These are phyloP conservation scores for Russula olivacea DNA, from an alignment of 768 basidiomycete genomes.

Conservation along the genomic window DNA sequence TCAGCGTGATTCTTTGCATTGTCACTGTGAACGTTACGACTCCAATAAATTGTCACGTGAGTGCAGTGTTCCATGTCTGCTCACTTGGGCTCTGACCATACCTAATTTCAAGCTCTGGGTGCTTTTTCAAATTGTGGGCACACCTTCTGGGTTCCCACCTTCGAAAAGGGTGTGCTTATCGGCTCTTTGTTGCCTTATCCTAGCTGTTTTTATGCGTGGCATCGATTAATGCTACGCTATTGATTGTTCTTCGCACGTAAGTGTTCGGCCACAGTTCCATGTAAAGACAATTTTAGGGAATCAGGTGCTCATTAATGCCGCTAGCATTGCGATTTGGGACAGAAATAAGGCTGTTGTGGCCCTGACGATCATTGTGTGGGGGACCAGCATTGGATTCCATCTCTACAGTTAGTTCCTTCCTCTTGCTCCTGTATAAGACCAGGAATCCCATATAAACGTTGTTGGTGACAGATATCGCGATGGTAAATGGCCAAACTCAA, in stretches of 20 bases:
- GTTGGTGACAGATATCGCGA: neutral
- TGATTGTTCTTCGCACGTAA: slow-evolving; percentile 11
- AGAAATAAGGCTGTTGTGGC: neutral
- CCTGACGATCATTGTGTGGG: neutral
- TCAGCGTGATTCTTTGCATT: neutral
- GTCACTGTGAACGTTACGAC: neutral
- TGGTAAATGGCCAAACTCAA: neutral
- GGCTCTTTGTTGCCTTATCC: neutral
- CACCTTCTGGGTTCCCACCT: neutral
- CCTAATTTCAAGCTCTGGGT: neutral
- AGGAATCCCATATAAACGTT: neutral
- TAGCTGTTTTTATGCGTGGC: neutral
- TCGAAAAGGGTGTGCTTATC: neutral
- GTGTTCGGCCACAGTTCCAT: neutral
- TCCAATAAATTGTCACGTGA: neutral
- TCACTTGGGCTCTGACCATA: neutral
- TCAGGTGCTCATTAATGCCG: neutral
- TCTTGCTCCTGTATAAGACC: neutral
- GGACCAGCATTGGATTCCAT: neutral
- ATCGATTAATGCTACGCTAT: neutral
- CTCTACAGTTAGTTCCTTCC: neutral
- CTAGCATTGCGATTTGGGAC: slow-evolving; percentile 7
- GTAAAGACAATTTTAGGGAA: neutral
- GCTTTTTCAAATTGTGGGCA: neutral
- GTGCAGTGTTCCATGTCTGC: neutral